phyloP scores from a whole-genome alignment of 1,284 basidiomycete species.

The Ganoderma sinense region DNA sequence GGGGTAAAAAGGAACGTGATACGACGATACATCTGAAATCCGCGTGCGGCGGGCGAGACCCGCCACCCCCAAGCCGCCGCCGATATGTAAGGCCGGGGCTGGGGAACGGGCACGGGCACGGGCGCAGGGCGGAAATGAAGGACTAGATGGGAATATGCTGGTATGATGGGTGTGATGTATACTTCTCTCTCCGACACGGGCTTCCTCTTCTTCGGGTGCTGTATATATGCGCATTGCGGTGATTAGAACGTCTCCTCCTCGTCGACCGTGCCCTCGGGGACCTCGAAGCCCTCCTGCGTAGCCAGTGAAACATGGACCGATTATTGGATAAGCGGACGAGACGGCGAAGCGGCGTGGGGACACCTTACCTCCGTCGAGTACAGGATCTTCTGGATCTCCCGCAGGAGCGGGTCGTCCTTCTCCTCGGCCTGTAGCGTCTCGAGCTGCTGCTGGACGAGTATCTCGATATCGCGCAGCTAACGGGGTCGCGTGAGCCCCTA shows the following conservation, averaged over 20 bases:
- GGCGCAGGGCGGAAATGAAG: constrained; percentile 4
- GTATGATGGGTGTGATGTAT: constrained; percentile 11
- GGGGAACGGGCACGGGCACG: not conserved
- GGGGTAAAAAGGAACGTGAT: constrained; percentile 6
- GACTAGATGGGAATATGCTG: constrained; percentile 32
- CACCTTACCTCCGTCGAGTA: constrained; percentile 90
- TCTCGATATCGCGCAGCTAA: constrained; percentile 94
- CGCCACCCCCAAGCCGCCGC: not conserved
- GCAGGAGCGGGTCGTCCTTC: constrained; percentile 74
- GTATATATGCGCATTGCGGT: constrained; percentile 2
- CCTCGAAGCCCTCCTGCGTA: constrained; percentile 43
- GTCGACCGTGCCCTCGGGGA: constrained; percentile 38
- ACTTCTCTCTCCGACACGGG: constrained; percentile 12
- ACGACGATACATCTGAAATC: constrained; percentile 17
- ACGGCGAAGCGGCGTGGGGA: not conserved
- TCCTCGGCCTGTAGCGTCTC: constrained; percentile 67
- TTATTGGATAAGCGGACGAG: not conserved
- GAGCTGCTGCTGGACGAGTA: constrained; percentile 82
- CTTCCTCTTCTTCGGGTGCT: constrained; percentile 4
- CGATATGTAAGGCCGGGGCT: not conserved
- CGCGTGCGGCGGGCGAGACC: not conserved
- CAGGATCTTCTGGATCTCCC: constrained; percentile 91
- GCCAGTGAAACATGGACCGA: not conserved
- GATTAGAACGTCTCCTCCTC: constrained; percentile 40
- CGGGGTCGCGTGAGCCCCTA: not conserved